phyloP scores from a whole-genome alignment of 495 filamentous ascomycete genomes.

The Penicillium herquei region DNA sequence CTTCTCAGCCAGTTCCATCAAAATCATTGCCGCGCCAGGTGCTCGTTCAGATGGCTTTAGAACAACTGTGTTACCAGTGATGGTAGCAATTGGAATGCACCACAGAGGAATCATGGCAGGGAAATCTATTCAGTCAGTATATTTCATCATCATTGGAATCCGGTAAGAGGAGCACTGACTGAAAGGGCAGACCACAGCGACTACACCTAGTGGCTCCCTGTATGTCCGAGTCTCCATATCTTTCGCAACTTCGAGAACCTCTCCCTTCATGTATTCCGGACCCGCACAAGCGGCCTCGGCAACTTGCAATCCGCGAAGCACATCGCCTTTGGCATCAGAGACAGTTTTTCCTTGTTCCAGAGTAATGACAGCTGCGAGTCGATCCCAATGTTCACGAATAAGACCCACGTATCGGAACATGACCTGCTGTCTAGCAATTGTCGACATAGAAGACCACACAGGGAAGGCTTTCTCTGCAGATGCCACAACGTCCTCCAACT shows the following conservation, averaged over 20 bases:
- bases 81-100: slow-evolving; percentile 84
- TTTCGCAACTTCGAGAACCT: slow-evolving; percentile 74
- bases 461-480: slow-evolving; percentile 8
- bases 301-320: slow-evolving; percentile 9
- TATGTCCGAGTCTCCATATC: slow-evolving; percentile 93
- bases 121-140: slow-evolving; percentile 50
- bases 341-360: slow-evolving; percentile 14
- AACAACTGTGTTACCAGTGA: slow-evolving; percentile 84
- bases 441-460: slow-evolving; percentile 3
- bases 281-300: slow-evolving; percentile 8
- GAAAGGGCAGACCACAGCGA: slow-evolving; percentile 89
- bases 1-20: slow-evolving; percentile 76
- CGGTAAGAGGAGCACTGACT: slow-evolving; percentile 26
- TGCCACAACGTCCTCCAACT: slow-evolving; percentile 1
- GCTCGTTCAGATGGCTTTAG: slow-evolving; percentile 91
- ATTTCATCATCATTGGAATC: not conserved
- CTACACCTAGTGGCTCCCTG: slow-evolving; percentile 80
- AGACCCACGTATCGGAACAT: slow-evolving; percentile 10
- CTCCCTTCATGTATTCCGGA: slow-evolving; percentile 9
- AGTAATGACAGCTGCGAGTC: slow-evolving; percentile 7
- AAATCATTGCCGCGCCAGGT: slow-evolving; percentile 85
- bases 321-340: slow-evolving; percentile 10
- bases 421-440: slow-evolving; percentile 10
- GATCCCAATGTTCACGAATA: slow-evolving; percentile 10
- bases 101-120: slow-evolving; percentile 93